Base-by-base conservation (phyloP, 139 green algal genomes). In the Chlamydomonas sphaeroides region DNA sequence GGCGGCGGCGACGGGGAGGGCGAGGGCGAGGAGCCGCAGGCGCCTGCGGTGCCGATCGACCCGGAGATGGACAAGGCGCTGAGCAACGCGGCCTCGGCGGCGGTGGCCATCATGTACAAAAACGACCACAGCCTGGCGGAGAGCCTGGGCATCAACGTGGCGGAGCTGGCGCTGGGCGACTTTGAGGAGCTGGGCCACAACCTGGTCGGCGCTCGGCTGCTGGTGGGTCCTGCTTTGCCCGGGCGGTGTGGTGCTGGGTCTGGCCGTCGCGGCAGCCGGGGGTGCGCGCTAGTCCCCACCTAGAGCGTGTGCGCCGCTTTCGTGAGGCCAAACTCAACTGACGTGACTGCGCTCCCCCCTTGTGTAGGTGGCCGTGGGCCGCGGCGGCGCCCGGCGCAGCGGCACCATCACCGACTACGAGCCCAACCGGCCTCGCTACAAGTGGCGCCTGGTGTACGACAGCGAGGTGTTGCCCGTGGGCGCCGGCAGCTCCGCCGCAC, bases 361-460 rank as follows among this genome's bases (percentile, higher is more conserved):
- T n/a, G n/a, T n/a, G 73, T 41, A 80, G 73, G 59, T 80, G 33
- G 30, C 75, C 4, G 75, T 82, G 32, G 75, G 75, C 32, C 75
- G 75, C 41, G 75, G 75, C 42, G 75, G 75, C 32, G 18, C 18
- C 0, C 75, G 75, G 0, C 61, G 62, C 20, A 82, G 75, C 75
- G 75, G 75, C 42, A 72, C 62, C 41, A 65, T 82, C 42, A 82
- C 75, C 32, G 75, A 82, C 75, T 82, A 65, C 41, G 75, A 82
- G 75, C 75, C 75, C 59, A 82, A 73, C 33, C 75, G 75, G 0
- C 75, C 75, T 15, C 75, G 75, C 21, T 82, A 82, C 75, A 82
- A 82, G 62, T 82, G 75, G 75, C 75, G 75, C 3, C 25, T 82
- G 61, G 75, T 82, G 62, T 82, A 82, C 75, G 75, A 82, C 62